Evolutionary conservation across 345 rosid species (phyloP), one percentile per base, ranked within the genome.

Genomic region (Salix udensis): DNA sequence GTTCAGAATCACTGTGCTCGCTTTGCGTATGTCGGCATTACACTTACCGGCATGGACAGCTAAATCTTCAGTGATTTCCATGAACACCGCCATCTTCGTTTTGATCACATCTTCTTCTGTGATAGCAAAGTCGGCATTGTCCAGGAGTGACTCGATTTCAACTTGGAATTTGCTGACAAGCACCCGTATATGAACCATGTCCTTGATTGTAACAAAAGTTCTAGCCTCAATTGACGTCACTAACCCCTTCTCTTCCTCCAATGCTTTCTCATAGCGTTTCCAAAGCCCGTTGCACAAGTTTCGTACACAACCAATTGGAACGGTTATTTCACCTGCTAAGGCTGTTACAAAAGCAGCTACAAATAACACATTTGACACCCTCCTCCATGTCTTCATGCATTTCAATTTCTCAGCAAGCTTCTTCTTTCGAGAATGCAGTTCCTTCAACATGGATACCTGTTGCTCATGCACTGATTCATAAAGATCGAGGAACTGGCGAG

Each of bases 261-360:
- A 67, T 2, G 72, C 92, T 28, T 79, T 89, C 81, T 87, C 91
- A 76, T 90, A 90, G 1, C 85, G 73, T 3, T 76, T 85, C 98
- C 92, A 91, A 8, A 91, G 87, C 16, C 82, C 30, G 78, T 86
- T 76, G 26, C 94, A 88, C 98, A 98, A 95, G 76, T 87, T 34
- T 88, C 81, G n/a, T n/a, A n/a, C 0, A n/a, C 93, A 80, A 28
- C 91, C 94, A 10, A 88, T 81, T 0, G 98, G 94, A 75, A 86
- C 92, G 7, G 92, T 68, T 65, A 95, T 46, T 3, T 91, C 98
- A 58, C 90, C 89, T 0, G 93, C 97, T 64, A 93, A 64, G 37
- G 96, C 96, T 9, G 84, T 83, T 13, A 89, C 76, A 26, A 26
- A 26, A 26, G 28, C 28, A 26, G 28, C 1, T 26, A 26, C 28